Base-by-base conservation (phyloP, 352 stramenopile genomes). In the Pythium rhizo-oryzae region DNA sequence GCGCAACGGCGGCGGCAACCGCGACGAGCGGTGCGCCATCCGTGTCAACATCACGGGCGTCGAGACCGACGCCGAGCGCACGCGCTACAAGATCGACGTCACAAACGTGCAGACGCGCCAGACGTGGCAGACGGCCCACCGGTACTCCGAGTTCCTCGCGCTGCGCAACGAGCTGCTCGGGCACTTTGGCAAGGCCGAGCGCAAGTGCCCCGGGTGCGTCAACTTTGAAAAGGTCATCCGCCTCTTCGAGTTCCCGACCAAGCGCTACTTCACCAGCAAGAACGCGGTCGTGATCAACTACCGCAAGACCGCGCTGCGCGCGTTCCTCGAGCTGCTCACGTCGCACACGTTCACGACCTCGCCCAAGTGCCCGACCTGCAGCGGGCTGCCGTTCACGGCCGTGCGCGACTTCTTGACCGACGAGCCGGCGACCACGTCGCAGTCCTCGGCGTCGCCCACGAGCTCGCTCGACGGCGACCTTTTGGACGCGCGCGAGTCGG, bases 171-270 rank as follows among this genome's bases (percentile, higher is more conserved):
- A 84, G 15, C 75, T 96, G 33, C 65, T 93, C n/a, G 69, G 70
- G 23, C 87, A 82, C 60, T 91, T 93, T 49, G 67, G 58, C 25
- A 76, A 76, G 51, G 83, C 76, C 19, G 69, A 80, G 43, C 82
- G 80, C 59, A 96, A 93, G 54, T 96, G 87, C 41, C 87, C 87
- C 15, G 87, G 87, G 35, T 96, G 87, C 61, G 63, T 84, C 62
- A 91, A 92, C 75, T 96, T 91, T 69, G 82, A 93, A 62, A 92
- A 94, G 65, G 83, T 91, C 46, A 72, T 96, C 21, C 70, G 78
- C 9, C 80, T 87, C 39, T 96, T 96, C 52, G 87, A 96, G 62
- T 96, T 96, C 69, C 87, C 87, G 28, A 75, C 77, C 61, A 96
- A 96, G 71, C 87, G 92, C 65, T 72, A 92, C 23, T 96, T 96